Evolutionary conservation across 345 rosid genomes (phyloP).

Genomic region (Salix udensis): DNA sequence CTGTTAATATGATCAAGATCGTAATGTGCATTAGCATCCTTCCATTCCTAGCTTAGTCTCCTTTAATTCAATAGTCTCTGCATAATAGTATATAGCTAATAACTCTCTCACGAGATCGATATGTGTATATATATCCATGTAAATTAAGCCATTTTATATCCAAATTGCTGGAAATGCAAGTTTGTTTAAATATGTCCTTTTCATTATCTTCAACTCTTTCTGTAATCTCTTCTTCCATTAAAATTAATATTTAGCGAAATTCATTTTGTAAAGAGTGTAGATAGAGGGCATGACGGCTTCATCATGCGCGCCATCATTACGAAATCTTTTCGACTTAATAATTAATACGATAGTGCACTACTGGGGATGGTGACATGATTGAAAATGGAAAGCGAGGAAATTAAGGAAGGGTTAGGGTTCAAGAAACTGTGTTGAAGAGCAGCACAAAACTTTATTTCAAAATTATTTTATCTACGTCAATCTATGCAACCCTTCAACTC

Average conservation of each 20-base stretch:
- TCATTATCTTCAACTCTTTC: neutral
- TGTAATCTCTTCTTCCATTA: neutral
- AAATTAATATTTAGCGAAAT: neutral
- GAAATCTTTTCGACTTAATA: neutral
- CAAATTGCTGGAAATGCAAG: neutral
- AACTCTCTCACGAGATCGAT: no score
- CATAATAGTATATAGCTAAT: neutral
- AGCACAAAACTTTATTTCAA: no score
- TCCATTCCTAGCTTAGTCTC: neutral
- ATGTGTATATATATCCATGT: neutral
- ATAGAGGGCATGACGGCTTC: neutral
- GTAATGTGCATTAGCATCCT: neutral
- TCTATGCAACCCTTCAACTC: no score
- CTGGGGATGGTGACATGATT: neutral
- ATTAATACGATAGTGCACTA: neutral
- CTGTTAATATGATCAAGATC: neutral
- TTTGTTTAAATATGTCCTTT: neutral
- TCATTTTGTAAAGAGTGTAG: neutral
- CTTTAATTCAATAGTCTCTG: neutral
- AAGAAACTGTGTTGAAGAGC: no score
- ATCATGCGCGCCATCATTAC: neutral
- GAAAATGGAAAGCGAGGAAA: neutral
- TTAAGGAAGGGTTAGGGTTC: no score
- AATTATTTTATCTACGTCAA: no score
- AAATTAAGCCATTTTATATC: neutral